These are phyloP conservation scores for Aspergillus sclerotiicarbonarius DNA, from an alignment of 495 filamentous ascomycete genomes.

Conservation along the genomic window DNA sequence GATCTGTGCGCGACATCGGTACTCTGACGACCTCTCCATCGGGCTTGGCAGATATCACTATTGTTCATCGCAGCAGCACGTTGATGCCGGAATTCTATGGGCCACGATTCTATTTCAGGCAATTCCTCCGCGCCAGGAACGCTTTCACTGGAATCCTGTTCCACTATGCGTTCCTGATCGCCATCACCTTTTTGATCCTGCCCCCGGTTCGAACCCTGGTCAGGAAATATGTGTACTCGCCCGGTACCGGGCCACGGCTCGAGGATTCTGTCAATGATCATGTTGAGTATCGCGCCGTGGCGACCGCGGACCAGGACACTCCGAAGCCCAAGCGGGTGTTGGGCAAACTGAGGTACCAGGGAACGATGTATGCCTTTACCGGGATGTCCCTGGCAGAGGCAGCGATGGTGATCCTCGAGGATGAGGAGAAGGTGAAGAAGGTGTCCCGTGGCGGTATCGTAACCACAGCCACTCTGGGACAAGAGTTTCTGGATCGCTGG, in stretches of 20 bases:
- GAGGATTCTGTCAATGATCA: constrained; percentile 56
- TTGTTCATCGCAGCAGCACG: constrained; percentile 76
- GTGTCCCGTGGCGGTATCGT: constrained; percentile 68
- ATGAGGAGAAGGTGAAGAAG: constrained; percentile 55
- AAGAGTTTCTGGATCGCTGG: constrained; percentile 70
- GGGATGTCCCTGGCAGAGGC: constrained; percentile 66
- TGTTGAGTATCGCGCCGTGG: constrained; percentile 66
- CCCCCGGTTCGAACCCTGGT: constrained; percentile 54
- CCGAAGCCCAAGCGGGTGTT: constrained; percentile 50
- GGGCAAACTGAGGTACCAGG: constrained; percentile 57
- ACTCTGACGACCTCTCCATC: constrained; percentile 61
- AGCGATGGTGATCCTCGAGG: constrained; percentile 66
- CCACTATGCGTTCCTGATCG: constrained; percentile 55
- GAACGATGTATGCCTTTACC: constrained; percentile 68
- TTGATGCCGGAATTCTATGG: constrained; percentile 70
- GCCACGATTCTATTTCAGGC: constrained; percentile 65
- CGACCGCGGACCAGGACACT: constrained; percentile 51
- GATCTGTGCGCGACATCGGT: constrained; percentile 63
- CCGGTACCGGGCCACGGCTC: constrained; percentile 64
- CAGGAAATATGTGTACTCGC: constrained; percentile 54
- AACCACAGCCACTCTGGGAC: constrained; percentile 80
- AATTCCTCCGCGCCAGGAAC: constrained; percentile 64
- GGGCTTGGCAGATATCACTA: constrained; percentile 58
- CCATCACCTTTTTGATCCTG: constrained; percentile 51
- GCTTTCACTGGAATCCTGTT: constrained; percentile 53